Base-by-base conservation (phyloP, 1,139 yeast genomes). In the Hansenula lynferdii region DNA sequence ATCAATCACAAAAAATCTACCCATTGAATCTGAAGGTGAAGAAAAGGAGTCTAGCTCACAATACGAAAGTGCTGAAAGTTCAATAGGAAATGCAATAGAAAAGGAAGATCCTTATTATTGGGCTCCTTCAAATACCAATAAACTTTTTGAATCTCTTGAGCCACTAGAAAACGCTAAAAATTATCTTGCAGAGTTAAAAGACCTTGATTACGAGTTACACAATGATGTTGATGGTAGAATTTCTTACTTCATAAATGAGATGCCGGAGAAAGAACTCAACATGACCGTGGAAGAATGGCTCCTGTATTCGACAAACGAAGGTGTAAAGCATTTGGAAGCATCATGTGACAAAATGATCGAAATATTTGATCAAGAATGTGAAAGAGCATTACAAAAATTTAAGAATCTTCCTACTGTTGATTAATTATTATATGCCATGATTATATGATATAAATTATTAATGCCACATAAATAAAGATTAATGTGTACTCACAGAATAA, bases 261-360 rank as follows among this genome's bases (percentile, higher is more conserved):
- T 85, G 75, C 90, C 94, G 0, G 79, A 72, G 26, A 73, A 72
- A 15, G 90, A 84, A 51, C 67, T 83, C 50, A 68, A 74, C 21
- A 77, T 82, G 82, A 77, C 86, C 0, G 73, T 87, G 15, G 70
- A 70, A 37, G 76, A 83, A 44, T 87, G 95, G 95, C 62, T 85
- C 17, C 57, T 57, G 34, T 67, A 70, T 48, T 71, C 75, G 51
- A 80, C 83, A 0, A 54, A 62, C 31, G 77, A 75, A 43, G 70
- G 72, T n/a, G 61, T 64, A 27, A 43, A 42, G 15, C 56, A 64
- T 38, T 49, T 66, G 8, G 49, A 51, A 11, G 44, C 51, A 9
- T 64, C 65, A 28, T 64, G 73, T 34, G 61, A 65, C 8, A 63
- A 60, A 30, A 65, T 80, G 64, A 61, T 77, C 14, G 54, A 60